phyloP scores from a whole-genome alignment of 2,329 filamentous ascomycete genomes.

The Aureobasidium sp. region DNA sequence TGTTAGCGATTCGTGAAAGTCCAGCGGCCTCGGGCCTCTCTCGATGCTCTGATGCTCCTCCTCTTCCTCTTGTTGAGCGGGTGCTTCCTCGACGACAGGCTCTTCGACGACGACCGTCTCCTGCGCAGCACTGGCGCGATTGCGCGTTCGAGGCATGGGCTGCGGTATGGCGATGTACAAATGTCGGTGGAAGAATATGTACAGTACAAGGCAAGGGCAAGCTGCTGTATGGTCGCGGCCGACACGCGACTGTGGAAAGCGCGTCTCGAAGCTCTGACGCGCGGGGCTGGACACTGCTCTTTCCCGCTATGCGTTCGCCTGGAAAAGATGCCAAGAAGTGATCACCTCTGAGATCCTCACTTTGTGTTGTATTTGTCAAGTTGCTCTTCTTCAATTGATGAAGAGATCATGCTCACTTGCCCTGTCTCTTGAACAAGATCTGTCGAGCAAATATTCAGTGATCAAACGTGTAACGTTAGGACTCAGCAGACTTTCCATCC shows the following conservation, averaged over 20 bases:
- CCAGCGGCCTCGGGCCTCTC: slow-evolving; percentile 37
- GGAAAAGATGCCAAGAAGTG: not conserved
- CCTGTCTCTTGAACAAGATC: not conserved
- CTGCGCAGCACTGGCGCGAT: slow-evolving; percentile 15
- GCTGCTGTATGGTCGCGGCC: not conserved
- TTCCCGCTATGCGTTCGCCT: slow-evolving; percentile 1
- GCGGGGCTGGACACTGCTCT: not conserved
- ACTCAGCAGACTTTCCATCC: no score
- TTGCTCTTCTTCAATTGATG: not conserved
- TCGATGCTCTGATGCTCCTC: slow-evolving; percentile 21
- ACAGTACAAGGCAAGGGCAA: not conserved
- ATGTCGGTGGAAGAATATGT: slow-evolving; percentile 3
- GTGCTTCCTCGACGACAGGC: slow-evolving; percentile 3
- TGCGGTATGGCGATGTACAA: not conserved
- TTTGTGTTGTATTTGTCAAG: not conserved
- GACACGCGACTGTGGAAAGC: not conserved
- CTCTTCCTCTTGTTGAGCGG: slow-evolving; percentile 13
- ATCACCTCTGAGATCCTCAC: not conserved
- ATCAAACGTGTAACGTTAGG: no score
- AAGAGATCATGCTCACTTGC: not conserved
- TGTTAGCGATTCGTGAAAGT: slow-evolving; percentile 79
- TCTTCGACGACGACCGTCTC: slow-evolving; percentile 5
- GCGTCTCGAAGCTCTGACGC: not conserved
- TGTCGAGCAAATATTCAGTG: no score
- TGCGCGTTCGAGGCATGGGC: slow-evolving; percentile 17